Base-by-base conservation (phyloP, 768 basidiomycete species). In the Phanerodontia chrysosporium region DNA sequence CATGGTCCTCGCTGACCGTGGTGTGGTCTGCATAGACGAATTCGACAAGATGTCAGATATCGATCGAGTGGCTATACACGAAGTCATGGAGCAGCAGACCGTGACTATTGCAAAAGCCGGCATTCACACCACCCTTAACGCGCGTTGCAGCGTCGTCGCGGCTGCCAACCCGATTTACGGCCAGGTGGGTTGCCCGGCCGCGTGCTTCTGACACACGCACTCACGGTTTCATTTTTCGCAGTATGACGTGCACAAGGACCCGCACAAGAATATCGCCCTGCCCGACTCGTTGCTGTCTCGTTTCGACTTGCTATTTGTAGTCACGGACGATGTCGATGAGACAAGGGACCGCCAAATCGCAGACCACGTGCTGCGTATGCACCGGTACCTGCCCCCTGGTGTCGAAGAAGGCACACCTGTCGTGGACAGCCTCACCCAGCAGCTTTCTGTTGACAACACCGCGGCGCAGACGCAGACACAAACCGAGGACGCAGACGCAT, bases 11-110 rank as follows among this genome's bases (percentile, higher is more conserved):
- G 97, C 97, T 28, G 97, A 99, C 74, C 87, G 96, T 65, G 97
- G 97, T 18, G 95, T 99, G 22, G 96, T 99, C 46, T 99, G 97
- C 73, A 98, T 99, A 66, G 97, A 99, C 74, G 97, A 99, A 75
- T 99, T 99, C 69, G 97, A 99, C 82, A 99, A 99, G 73, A 98
- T 99, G 97, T 95, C 93, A 27, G 97, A 99, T 70, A 83, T 98
- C 64, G 97, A 99, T 76, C 86, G 97, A 64, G 96, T 98, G 21
- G 96, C 97, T 32, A 99, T 99, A 67, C 97, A 99, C 75, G 97
- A 99, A 83, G 97, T 98, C 69, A 99, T 99, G 97, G 97, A 98
- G 71, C 96, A 98, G 73, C 97, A 99, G 71, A 99, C 97, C 0
- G 96, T 99, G 49, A 98, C 97, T 9, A 99, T 99, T 64, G 97